A percentile compares a stretch with the other conserved stretches of the same genome.
Conservation (phyloP, 2,329 filamentous ascomycete genomes). For the Sodiomyces alkalinus region DNA sequence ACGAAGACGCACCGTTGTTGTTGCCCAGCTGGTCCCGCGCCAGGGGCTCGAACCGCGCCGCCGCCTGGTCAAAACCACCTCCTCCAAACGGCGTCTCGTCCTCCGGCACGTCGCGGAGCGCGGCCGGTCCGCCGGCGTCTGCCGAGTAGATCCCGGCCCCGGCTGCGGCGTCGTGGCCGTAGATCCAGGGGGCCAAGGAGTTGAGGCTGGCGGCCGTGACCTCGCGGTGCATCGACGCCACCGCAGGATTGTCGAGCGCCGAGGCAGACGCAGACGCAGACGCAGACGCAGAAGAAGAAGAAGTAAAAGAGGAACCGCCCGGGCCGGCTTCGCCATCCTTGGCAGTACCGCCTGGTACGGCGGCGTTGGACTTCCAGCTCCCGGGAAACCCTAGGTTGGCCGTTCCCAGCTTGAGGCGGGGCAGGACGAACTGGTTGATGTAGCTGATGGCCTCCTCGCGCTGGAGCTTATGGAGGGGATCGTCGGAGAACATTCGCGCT, state of each 20-base stretch:
- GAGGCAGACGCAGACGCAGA: neutral
- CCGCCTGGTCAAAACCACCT: conserved; percentile 6
- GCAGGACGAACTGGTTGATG: conserved; percentile 54
- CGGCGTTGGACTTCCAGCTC: conserved; percentile 12
- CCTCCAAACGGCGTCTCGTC: conserved; percentile 9
- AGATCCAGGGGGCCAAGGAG: conserved; percentile 41
- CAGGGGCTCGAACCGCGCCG: conserved; percentile 3
- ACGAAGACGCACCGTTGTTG: too few relatives aligned
- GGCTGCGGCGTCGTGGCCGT: conserved; percentile 27
- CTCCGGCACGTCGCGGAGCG: conserved; percentile 8
- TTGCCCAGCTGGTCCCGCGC: conserved; percentile 4
- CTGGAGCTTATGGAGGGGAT: conserved; percentile 50
- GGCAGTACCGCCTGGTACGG: conserved; percentile 5
- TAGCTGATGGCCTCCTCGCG: conserved; percentile 51
- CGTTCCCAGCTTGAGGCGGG: conserved; percentile 38
- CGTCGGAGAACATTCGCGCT: conserved; percentile 21
- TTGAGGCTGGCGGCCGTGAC: conserved; percentile 34
- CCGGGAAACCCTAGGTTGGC: conserved; percentile 22
- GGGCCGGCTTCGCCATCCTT: too few relatives aligned
- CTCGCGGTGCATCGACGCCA: conserved; percentile 21
- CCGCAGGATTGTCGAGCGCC: conserved; percentile 2
- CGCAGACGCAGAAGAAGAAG: too few relatives aligned
- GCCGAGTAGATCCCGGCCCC: conserved; percentile 26
- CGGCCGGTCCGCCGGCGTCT: conserved; percentile 7
- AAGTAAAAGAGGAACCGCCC: too few relatives aligned